These are phyloP conservation scores for Ceratobasidium sp. DNA, from an alignment of 1,284 basidiomycete genomes.

Conservation along the genomic window DNA sequence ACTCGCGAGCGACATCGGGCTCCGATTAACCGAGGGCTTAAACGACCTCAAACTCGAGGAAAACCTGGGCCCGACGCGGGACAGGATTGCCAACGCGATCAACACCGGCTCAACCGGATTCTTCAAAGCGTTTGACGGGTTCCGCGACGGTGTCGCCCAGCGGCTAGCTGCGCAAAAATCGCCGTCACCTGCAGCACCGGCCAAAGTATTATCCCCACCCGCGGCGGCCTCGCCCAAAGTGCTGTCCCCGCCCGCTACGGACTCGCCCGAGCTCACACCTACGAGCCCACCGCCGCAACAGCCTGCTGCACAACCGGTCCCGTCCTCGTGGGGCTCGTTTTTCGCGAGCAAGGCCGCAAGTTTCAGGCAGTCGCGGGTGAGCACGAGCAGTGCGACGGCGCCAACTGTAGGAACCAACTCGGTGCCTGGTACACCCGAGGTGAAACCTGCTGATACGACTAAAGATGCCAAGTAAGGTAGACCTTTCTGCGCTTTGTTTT, in stretches of 20 bases:
- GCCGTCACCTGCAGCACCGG: constrained; percentile 11
- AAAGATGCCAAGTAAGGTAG: not conserved
- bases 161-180: constrained; percentile 43
- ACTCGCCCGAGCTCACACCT: constrained; percentile 23
- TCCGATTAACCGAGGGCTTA: constrained; percentile 87
- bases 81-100: constrained; percentile 81
- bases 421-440: constrained; percentile 33
- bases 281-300: constrained; percentile 28
- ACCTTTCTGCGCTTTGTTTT: not conserved
- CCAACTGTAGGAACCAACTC: not conserved
- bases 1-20: constrained; percentile 87
- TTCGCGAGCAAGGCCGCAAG: constrained; percentile 45
- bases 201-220: too few relatives aligned
- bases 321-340: constrained; percentile 45
- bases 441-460: not conserved
- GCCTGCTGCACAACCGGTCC: constrained; percentile 35
- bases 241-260: constrained; percentile 23
- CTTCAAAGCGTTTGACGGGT: constrained; percentile 87
- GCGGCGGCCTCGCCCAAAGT: constrained; percentile 19
- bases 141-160: constrained; percentile 61
- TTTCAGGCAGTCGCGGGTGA: constrained; percentile 34
- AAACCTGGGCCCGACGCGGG: constrained; percentile 86
- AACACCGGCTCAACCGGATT: constrained; percentile 80
- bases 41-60: constrained; percentile 91
- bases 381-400: not conserved